Evolutionary conservation across 1,139 yeast species (phyloP), one percentile per base, ranked within the genome.

Genomic region (Meyerozyma athensensis): DNA sequence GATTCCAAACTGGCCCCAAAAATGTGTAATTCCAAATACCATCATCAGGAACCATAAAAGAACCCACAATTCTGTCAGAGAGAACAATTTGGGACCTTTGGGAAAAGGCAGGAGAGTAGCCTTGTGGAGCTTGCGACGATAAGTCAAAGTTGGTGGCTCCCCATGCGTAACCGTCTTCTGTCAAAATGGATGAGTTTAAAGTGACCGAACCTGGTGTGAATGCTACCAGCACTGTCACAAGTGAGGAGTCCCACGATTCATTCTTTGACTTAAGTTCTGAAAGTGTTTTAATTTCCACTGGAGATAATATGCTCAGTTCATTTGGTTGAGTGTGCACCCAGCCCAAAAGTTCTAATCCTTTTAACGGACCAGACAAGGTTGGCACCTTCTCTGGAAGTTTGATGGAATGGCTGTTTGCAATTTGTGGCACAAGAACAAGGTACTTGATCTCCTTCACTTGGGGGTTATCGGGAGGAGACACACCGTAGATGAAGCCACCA

Each of bases 21-120:
- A 94, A 92, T 3, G 94, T 76, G 56, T 84, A 89, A 57, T 92
- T 92, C 98, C 99, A 92, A 24, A 89, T 58, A 39, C 79, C 81
- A 34, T 84, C 84, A 26, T 78, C 82, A 1, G 99, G 98, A 1
- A 89, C 95, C 63, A 86, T 59, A 58, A 86, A 90, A 43, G 81
- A 83, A 4, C 98, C 98, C 54, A 74, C 72, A 38, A 87, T 72
- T 40, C 81, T 70, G 44, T 84, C 95, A 0, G 96, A 80, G 28
- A 92, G 58, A 22, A 90, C 63, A 44, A 92, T 58, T 52, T 89
- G 96, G 7, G 83, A 74, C 49, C 74, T 73, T 26, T 63, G 67
- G 32, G 86, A 81, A 57, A 78, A 87, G 0, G 61, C 53, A 1
- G 79, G 65, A 2, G 74, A 69, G 56, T 76, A 86, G 0, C 94